Base-by-base conservation (phyloP, 2,329 filamentous ascomycete genomes). In the Eurotiales sp. region DNA sequence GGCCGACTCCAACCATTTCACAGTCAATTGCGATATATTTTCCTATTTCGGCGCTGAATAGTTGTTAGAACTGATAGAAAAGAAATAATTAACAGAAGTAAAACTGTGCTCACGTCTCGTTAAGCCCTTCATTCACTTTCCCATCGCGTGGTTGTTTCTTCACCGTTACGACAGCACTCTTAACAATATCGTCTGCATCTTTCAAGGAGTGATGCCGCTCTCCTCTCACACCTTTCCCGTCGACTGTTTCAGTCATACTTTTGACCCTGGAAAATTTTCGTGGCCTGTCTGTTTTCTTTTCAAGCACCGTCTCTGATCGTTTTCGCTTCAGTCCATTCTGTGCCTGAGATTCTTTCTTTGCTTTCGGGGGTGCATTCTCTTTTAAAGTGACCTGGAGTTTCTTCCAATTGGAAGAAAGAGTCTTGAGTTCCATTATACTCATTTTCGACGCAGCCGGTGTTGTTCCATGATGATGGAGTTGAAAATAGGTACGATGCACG, bases 21-120 rank as follows among this genome's bases (percentile, higher is more conserved):
- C 93, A 99, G 74, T 99, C 93, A 42, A 99, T 82, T 17, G 88
- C 87, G 37, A 99, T 74, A 67, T 95, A 99, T 77, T 93, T 95
- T 46, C 92, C 93, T 17, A 91, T 74, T 48, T 90, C 82, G 30
- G 86, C 72, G 5, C 78, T 81, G 21, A 32, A 14, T 27, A 36
- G n/a, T 27, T 10, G 29, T n/a, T 12, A 50, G 62, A 46, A 41
- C 29, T n/a, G n/a, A n/a, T 17, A 15, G 19, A 4, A 32, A 22
- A 15, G 2, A 8, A 32, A 23, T 11, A 8, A 50, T 61, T 59
- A n/a, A 21, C n/a, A 11, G 3, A 6, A 41, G 34, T n/a, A n/a
- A n/a, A n/a, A n/a, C n/a, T n/a, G 23, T 8, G 61, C 70, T 63
- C 36, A 74, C 72, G 59, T 68, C 27, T 61, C 46, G 1, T 81